Evolutionary conservation across 495 filamentous ascomycete species (phyloP).

Genomic region (Evernia prunastri): DNA sequence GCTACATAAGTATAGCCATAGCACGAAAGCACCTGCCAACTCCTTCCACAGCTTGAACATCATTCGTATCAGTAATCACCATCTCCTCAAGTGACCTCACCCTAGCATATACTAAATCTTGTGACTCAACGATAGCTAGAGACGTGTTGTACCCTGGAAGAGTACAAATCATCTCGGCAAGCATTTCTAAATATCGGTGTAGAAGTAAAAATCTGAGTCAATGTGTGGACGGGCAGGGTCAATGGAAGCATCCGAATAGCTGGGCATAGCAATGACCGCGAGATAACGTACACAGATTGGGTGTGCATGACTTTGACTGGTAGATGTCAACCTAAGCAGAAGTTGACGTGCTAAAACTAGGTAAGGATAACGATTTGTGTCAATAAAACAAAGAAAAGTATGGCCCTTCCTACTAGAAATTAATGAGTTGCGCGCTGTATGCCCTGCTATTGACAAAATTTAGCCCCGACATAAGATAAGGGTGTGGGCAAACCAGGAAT

Average conservation of each 20-base stretch:
- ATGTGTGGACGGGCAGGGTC: background rate
- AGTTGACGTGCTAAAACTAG: background rate
- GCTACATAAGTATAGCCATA: too few species aligned
- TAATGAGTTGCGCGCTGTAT: background rate
- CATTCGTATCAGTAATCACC: too few species aligned
- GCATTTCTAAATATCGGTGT: too few species aligned
- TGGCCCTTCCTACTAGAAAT: background rate
- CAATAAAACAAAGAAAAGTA: background rate
- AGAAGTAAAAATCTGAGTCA: too few species aligned
- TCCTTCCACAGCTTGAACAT: too few species aligned
- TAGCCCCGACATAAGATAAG: constrained; percentile 4
- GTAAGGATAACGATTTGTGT: background rate
- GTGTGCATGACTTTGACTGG: background rate
- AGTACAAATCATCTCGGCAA: too few species aligned
- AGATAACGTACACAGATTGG: background rate
- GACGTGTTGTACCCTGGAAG: too few species aligned
- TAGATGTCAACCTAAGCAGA: background rate
- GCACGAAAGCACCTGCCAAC: too few species aligned
- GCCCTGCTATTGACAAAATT: background rate
- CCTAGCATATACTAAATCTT: too few species aligned
- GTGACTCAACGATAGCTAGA: too few species aligned
- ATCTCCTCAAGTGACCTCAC: too few species aligned
- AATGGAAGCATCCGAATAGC: too few species aligned
- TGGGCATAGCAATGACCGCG: background rate
- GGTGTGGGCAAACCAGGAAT: constrained; percentile 1